These are phyloP conservation scores for Cynara cardunculus DNA, from an alignment of 129 eudicot species.

Conservation along the genomic window DNA sequence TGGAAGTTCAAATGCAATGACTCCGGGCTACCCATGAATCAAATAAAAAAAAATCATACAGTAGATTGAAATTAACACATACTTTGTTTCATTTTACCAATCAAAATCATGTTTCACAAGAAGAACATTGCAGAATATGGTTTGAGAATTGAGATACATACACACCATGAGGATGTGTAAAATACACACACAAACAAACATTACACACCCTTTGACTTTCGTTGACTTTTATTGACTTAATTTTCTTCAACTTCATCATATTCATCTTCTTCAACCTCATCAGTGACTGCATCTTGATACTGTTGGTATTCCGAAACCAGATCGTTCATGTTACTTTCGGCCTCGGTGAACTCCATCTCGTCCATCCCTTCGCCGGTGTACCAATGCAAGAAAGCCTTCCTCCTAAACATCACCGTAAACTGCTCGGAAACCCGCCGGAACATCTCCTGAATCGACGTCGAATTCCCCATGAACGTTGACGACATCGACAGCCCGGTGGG, in stretches of 20 bases:
- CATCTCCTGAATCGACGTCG: conserved; percentile 76
- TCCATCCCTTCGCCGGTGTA: conserved; percentile 72
- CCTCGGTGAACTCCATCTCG: conserved; percentile 72
- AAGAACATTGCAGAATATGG: conserved; percentile 1
- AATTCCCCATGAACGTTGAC: conserved; percentile 66
- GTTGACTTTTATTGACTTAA: conserved; percentile 13
- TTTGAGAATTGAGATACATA: neutral
- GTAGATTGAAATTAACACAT: too few relatives aligned
- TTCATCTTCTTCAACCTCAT: conserved; percentile 42
- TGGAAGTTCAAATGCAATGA: too few relatives aligned
- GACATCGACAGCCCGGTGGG: conserved; percentile 69
- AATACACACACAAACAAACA: conserved; percentile 20
- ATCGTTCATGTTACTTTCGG: conserved; percentile 76
- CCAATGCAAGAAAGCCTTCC: conserved; percentile 78
- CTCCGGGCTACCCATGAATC: too few relatives aligned
- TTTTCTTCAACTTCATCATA: conserved; percentile 44
- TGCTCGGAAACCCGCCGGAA: conserved; percentile 71
- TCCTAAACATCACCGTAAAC: conserved; percentile 65
- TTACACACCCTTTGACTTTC: conserved; percentile 19
- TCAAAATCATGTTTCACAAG: neutral
- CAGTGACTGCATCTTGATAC: conserved; percentile 62
- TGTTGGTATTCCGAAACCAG: conserved; percentile 77
- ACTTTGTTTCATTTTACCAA: too few relatives aligned
- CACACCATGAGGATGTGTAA: neutral
- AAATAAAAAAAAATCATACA: too few relatives aligned